A percentile compares a stretch with the other conserved stretches of the same genome.
phyloP scores from a whole-genome alignment of 306 rosid genomes.

The Glycine latifolia region DNA sequence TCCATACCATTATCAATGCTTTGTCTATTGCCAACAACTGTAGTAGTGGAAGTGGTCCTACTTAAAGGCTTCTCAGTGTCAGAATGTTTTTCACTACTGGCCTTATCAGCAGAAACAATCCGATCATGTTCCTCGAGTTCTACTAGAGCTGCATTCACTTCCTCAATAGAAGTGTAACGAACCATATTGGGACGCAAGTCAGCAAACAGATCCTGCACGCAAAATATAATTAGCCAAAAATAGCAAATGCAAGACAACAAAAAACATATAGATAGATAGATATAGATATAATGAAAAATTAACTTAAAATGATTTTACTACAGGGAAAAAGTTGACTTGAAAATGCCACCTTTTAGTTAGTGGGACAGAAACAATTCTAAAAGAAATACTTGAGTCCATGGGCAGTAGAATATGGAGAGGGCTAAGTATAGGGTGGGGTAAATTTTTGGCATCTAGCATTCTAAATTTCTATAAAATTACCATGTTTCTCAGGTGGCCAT shows the following conservation, averaged over 20 bases:
- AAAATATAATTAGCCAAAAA: slow-evolving; percentile 29
- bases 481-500: slow-evolving; percentile 2
- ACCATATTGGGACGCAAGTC: slow-evolving; percentile 93
- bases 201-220: slow-evolving; percentile 86
- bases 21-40: slow-evolving; percentile 63
- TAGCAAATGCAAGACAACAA: slow-evolving; percentile 33
- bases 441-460: slow-evolving; percentile 31
- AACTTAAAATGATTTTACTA: background rate
- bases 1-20: slow-evolving; percentile 65
- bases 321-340: background rate
- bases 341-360: background rate
- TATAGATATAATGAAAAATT: background rate
- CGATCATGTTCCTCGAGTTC: slow-evolving; percentile 91
- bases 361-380: slow-evolving; percentile 16
- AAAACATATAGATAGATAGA: no score
- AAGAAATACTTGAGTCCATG: slow-evolving; percentile 6
- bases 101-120: slow-evolving; percentile 67
- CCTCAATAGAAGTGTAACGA: slow-evolving; percentile 82
- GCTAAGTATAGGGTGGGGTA: background rate
- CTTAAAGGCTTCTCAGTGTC: slow-evolving; percentile 70
- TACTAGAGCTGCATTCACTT: slow-evolving; percentile 82
- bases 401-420: background rate
- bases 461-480: background rate
- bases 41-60: slow-evolving; percentile 56
- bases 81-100: slow-evolving; percentile 72